phyloP scores from a whole-genome alignment of 78 protist genomes.

The Dictyostelium firmibasis region DNA sequence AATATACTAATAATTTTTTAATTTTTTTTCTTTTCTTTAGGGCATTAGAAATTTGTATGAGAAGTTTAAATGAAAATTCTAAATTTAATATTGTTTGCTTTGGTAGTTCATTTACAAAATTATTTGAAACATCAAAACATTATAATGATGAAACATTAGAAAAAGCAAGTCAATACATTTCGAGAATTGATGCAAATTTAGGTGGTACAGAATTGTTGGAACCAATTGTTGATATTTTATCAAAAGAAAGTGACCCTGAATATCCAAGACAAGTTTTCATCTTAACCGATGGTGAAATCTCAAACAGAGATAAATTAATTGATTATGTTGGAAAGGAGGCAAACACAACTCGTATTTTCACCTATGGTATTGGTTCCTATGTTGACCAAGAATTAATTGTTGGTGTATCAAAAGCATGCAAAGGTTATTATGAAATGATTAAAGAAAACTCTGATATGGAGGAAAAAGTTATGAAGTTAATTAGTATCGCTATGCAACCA shows the following conservation, averaged over 20 bases:
- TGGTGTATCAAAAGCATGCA: slow-evolving; percentile 66
- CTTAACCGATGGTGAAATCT: slow-evolving; percentile 76
- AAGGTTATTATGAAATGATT: slow-evolving; percentile 69
- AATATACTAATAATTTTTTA: background rate
- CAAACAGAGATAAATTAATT: slow-evolving; percentile 31
- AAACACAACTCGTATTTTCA: slow-evolving; percentile 57
- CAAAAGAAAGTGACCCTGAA: background rate
- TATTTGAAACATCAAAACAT: background rate
- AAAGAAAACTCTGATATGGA: slow-evolving; percentile 24
- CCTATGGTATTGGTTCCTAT: slow-evolving; percentile 75
- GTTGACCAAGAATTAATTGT: slow-evolving; percentile 51
- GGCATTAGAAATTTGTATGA: slow-evolving; percentile 39
- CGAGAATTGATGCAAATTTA: slow-evolving; percentile 35
- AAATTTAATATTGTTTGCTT: slow-evolving; percentile 71
- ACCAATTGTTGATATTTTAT: slow-evolving; percentile 52
- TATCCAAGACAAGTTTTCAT: slow-evolving; percentile 79
- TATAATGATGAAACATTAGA: slow-evolving; percentile 43
- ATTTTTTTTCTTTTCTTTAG: background rate
- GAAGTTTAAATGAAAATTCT: slow-evolving; percentile 45
- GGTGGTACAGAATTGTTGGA: slow-evolving; percentile 64
- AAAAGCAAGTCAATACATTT: slow-evolving; percentile 3
- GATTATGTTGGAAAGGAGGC: slow-evolving; percentile 66
- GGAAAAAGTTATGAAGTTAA: slow-evolving; percentile 34
- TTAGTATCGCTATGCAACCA: slow-evolving; percentile 66
- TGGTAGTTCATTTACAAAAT: slow-evolving; percentile 8